These are phyloP conservation scores for Aspergillus sp. DNA, from an alignment of 2,329 filamentous ascomycete genomes.

Conservation along the genomic window DNA sequence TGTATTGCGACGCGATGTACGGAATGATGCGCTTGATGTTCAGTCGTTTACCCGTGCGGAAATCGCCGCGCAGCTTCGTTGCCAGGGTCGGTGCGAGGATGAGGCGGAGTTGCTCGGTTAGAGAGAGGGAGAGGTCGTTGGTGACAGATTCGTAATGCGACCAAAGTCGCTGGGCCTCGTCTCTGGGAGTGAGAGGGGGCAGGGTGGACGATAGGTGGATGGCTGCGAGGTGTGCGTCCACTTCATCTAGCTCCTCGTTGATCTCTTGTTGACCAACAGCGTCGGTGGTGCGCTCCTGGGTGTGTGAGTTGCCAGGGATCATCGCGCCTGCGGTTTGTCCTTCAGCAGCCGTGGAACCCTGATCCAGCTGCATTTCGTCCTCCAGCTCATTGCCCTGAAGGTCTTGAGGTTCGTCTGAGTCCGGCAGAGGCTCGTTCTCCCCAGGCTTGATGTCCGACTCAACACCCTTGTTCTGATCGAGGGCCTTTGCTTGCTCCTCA, in stretches of 20 bases:
- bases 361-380: slow-evolving; percentile 44
- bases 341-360: slow-evolving; percentile 35
- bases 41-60: slow-evolving; percentile 94
- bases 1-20: slow-evolving; percentile 97
- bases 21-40: slow-evolving; percentile 99
- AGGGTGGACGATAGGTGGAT: slow-evolving; percentile 65
- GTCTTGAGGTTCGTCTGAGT: slow-evolving; percentile 43
- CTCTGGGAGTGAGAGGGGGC: slow-evolving; percentile 45
- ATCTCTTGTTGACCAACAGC: slow-evolving; percentile 42
- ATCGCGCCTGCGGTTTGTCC: slow-evolving; percentile 50
- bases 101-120: slow-evolving; percentile 92
- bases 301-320: slow-evolving; percentile 50
- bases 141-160: slow-evolving; percentile 79
- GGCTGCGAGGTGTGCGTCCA: slow-evolving; percentile 61
- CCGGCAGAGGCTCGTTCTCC: slow-evolving; percentile 59
- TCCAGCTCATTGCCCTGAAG: slow-evolving; percentile 49
- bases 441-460: slow-evolving; percentile 62
- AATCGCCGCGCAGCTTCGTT: slow-evolving; percentile 93
- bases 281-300: slow-evolving; percentile 26
- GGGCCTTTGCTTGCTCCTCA: slow-evolving; percentile 79
- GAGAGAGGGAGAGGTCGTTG: slow-evolving; percentile 78
- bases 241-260: slow-evolving; percentile 46
- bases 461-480: slow-evolving; percentile 87
- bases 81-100: slow-evolving; percentile 93
- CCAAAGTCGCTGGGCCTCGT: slow-evolving; percentile 75